Base-by-base conservation (phyloP, 371 early-diverging fungal genomes). In the Mucor sp. region DNA sequence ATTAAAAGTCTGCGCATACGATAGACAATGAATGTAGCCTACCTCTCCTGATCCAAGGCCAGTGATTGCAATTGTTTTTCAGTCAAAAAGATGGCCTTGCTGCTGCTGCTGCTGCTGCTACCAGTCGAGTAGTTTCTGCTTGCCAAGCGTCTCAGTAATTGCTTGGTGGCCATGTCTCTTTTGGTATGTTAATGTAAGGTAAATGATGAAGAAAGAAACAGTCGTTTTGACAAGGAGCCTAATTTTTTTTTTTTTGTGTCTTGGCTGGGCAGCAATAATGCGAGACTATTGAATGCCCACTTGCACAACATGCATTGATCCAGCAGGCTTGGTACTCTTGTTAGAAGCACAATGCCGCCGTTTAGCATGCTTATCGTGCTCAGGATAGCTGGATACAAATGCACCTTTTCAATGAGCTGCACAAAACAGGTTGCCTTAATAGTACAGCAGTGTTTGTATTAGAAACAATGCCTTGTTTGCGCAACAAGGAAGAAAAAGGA, bases 11-110 rank as follows among this genome's bases (percentile, higher is more conserved):
- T 9, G 1, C 14, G 33, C 6, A 17, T 35, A 2, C 1, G 12
- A 12, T 35, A 41, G 15, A 17, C 41, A 41, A 41, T 41, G 17
- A 41, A 17, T 17, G 5, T 17, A 14, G 41, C 17, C 47, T 71
- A 67, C 67, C 60, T 32, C 58, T 67, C 28, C 27, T 59, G 17
- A 35, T 66, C 66, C 17, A 30, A 19, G 25, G 43, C 65, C 8
- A 74, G 44, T 11, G 72, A 47, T 14, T 65, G 65, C 21, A 77
- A 19, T 19, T 70, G 66, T n/a, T 74, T 50, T 60, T 74, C 74
- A 12, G 62, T 72, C 37, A 77, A 39, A 32, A 77, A 69, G 25
- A 74, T 67, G 15, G 70, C 72, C 35, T 68, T 74, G 23, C 74
- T 30, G 30, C 6, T 30, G 57, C 6, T n/a, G n/a, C 11, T 41